Conservation (phyloP, 176 grass and related monocot genomes). For the Zoysia japonica region DNA sequence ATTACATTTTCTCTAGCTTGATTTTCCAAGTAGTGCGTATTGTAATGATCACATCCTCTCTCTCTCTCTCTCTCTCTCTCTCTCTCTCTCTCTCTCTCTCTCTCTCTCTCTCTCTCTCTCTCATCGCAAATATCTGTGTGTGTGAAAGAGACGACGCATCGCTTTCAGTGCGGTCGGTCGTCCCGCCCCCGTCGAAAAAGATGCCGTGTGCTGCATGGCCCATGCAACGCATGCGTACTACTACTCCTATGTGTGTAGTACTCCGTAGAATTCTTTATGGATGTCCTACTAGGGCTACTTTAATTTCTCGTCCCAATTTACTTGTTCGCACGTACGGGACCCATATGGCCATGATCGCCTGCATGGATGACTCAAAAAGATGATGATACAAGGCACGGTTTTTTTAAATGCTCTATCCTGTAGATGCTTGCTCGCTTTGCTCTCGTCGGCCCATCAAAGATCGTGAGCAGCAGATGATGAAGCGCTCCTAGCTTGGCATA, state of each 20-base stretch:
- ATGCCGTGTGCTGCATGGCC: constrained; percentile 28
- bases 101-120: not conserved
- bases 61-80: not conserved
- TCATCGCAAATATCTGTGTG: not conserved
- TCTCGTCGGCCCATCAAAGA: too few species aligned
- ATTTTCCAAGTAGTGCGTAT: not conserved
- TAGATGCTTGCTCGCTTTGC: too few species aligned
- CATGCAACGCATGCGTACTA: constrained; percentile 30
- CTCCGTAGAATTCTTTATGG: not conserved
- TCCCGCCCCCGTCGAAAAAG: not conserved
- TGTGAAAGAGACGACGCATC: constrained; percentile 11
- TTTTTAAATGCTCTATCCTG: too few species aligned
- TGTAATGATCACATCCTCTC: constrained; percentile 31
- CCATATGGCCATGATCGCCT: constrained; percentile 11
- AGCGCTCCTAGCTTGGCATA: too few species aligned
- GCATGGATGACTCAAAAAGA: constrained; percentile 10
- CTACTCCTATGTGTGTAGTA: not conserved
- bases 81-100: too few species aligned
- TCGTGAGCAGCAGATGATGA: too few species aligned
- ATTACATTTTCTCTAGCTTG: too few species aligned
- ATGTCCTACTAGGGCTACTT: not conserved
- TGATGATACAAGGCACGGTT: too few species aligned
- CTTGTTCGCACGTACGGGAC: not conserved
- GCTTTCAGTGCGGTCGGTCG: not conserved
- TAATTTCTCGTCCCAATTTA: too few species aligned